These are phyloP conservation scores for Beta lomatogona DNA, from an alignment of 179 eudicot species.

Conservation along the genomic window DNA sequence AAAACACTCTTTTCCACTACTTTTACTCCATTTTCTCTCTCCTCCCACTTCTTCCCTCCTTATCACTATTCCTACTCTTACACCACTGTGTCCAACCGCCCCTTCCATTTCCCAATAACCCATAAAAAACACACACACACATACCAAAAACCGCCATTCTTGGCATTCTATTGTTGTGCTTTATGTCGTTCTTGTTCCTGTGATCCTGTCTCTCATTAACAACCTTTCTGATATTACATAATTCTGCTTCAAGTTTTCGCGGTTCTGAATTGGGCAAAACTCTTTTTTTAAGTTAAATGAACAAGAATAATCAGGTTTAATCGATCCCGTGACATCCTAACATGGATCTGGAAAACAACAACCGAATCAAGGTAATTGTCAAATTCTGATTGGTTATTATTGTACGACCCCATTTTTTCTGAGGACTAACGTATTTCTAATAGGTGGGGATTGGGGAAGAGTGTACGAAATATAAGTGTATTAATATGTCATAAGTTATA, in stretches of 20 bases:
- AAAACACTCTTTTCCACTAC: too few species aligned
- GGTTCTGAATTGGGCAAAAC: neutral
- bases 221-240: neutral
- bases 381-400: neutral
- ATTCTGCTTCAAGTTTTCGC: neutral
- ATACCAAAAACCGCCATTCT: neutral
- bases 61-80: too few species aligned
- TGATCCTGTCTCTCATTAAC: neutral
- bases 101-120: neutral
- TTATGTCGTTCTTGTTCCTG: neutral
- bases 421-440: too few species aligned
- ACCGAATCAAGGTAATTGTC: slow-evolving; percentile 38
- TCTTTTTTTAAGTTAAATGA: neutral
- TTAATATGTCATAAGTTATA: too few species aligned
- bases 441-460: too few species aligned
- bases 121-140: neutral
- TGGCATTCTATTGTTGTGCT: neutral
- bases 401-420: neutral
- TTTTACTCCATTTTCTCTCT: too few species aligned
- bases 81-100: neutral
- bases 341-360: slow-evolving; percentile 46
- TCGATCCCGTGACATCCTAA: neutral
- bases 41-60: too few species aligned
- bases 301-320: neutral
- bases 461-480: too few species aligned